Evolutionary conservation across 2,329 filamentous ascomycete genomes (phyloP), one percentile per base, ranked within the genome.

Genomic region (Thermothelomyces thermophilus): DNA sequence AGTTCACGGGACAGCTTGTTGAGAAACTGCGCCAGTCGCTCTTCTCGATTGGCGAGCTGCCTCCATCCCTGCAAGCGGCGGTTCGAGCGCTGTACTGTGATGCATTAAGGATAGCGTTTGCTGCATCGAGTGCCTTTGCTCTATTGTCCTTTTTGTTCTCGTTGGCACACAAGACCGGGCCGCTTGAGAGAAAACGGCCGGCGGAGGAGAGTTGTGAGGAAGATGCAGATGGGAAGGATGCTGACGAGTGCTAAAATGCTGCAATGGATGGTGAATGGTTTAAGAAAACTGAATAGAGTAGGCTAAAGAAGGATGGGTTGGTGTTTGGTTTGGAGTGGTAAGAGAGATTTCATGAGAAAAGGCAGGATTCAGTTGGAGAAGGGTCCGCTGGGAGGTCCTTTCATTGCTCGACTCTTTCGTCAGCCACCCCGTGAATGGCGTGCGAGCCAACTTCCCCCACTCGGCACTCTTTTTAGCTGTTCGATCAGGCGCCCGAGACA

Each of bases 11-110:
- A 35, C 60, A 83, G 79, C 66, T 83, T 16, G 77, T 84, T 43
- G 73, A 82, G 22, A 71, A 76, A 46, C 78, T 84, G 45, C 70
- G 79, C 14, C 81, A 84, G 58, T 83, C 80, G 0, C 73, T 83
- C 1, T 73, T 75, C 5, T 73, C 73, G 1, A 68, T 84, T 5
- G 65, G 69, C 6, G 64, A 72, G 13, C 68, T 84, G 0, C 75
- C 78, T 0, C 71, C 72, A 0, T 75, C 80, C 6, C 61, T 79
- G 11, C 77, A 82, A 54, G 67, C 74, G 13, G 70, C 73, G 14
- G 80, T 76, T 2, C 70, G 78, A 7, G 61, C 74, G 13, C 74
- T 83, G 0, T 84, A 84, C 55, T 80, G 80, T 43, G 70, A 77
- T n/a, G 79, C 78, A 0, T 68, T 84, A n/a, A 68, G 68, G 43